Evolutionary conservation across 345 rosid genomes (phyloP), one percentile per base, ranked within the genome.

Genomic region (Brassica nigra): DNA sequence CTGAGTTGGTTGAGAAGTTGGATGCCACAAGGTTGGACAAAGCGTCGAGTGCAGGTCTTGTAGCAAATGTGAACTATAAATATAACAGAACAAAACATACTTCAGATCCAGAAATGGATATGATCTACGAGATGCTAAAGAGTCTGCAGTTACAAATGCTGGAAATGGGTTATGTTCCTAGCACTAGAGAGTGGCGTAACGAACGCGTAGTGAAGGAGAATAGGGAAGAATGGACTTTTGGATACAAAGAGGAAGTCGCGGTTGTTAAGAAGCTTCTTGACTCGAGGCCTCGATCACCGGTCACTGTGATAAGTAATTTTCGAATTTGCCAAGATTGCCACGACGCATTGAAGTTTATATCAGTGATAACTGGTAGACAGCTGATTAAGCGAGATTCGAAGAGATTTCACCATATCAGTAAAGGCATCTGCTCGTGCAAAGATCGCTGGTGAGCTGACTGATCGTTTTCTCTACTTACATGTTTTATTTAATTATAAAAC

Each of bases 121-220:
- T 1, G 8, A 73, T 76, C 10, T 66, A 44, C 20, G 31, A 16
- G 47, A 63, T 62, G 18, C 62, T 63, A 16, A 18, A 47, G 77
- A 62, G 42, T 47, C 14, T 74, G 33, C 23, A 66, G 62, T 44
- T 59, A 63, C 20, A 63, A 74, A 47, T 74, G 70, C 2, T 62
- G 6, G 75, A 59, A 59, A 72, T 14, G 76, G 70, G 67, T 59
- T 72, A 59, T 61, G 28, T 37, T 37, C 76, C 57, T 59, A 5
- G 44, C 49, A 71, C 49, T 34, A 72, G 55, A 65, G 33, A 10
- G 30, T 11, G 6, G 57, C 64, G 33, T 59, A 59, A 27, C 5
- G 64, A 27, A 59, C 15, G 33, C 1, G 15, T 54, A 8, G 66
- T 6, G 55, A 71, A 11, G 23, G 55, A 34, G 55, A 55, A 74